Conservation (phyloP, 2,329 filamentous ascomycete genomes). For the Mariannaea sp. region DNA sequence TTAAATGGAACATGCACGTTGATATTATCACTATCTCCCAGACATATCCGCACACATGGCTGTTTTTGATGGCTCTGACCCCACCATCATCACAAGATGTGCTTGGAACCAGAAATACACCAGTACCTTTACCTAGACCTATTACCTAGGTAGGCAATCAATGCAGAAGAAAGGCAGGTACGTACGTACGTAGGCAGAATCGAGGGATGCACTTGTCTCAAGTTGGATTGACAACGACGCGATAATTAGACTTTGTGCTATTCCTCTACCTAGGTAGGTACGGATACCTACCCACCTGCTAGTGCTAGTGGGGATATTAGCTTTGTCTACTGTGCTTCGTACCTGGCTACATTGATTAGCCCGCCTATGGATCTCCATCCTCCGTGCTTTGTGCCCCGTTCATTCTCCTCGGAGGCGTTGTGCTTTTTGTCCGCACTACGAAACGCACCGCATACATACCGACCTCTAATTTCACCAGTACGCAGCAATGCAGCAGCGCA, state of each 20-base stretch:
- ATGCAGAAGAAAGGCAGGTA: too few relatives aligned
- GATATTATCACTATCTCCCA: not conserved
- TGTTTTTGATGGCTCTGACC: constrained; percentile 14
- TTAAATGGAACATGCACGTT: constrained; percentile 7
- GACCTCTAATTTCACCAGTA: too few relatives aligned
- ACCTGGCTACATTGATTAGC: constrained; percentile 20
- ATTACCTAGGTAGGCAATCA: too few relatives aligned
- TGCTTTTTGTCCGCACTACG: constrained; percentile 5
- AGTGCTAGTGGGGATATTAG: too few relatives aligned
- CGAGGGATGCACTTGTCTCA: constrained; percentile 37
- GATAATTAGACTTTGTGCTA: too few relatives aligned
- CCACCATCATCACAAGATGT: constrained; percentile 18
- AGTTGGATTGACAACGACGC: constrained; percentile 31
- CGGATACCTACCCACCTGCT: too few relatives aligned
- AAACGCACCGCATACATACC: constrained; percentile 11
- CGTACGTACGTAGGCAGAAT: constrained; percentile 24
- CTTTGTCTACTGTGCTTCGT: constrained; percentile 20
- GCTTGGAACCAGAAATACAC: constrained; percentile 28
- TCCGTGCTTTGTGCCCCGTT: constrained; percentile 26
- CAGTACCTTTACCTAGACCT: too few relatives aligned
- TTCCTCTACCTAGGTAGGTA: too few relatives aligned
- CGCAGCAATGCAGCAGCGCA: constrained; percentile 11
- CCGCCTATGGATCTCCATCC: constrained; percentile 22
- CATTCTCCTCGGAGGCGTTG: constrained; percentile 12
- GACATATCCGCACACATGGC: not conserved